phyloP scores from a whole-genome alignment of 1,139 yeast species.

The Geotrichum carabidarum region DNA sequence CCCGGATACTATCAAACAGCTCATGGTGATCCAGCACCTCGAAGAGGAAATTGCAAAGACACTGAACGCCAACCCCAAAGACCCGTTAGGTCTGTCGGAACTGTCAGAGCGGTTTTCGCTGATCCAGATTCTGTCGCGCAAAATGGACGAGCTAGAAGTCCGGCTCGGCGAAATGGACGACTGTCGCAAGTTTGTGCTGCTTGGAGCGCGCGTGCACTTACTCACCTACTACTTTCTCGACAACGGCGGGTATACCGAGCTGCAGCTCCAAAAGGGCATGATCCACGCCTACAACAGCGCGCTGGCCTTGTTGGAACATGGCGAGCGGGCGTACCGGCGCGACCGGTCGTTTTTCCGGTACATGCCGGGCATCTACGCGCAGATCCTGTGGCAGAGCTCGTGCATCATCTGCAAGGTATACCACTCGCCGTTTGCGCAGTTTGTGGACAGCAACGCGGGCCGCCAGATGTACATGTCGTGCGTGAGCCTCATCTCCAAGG shows the following conservation, averaged over 20 bases:
- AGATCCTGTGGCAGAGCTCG: conserved; percentile 87
- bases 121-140: conserved; percentile 61
- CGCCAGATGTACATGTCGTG: conserved; percentile 66
- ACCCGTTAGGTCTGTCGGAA: conserved; percentile 58
- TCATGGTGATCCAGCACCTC: conserved; percentile 76
- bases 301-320: conserved; percentile 61
- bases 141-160: conserved; percentile 70
- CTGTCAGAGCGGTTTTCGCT: conserved; percentile 69
- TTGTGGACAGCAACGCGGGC: conserved; percentile 68
- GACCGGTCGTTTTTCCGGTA: conserved; percentile 64
- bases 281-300: conserved; percentile 78
- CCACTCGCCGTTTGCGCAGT: conserved; percentile 64
- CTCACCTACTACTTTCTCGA: conserved; percentile 78
- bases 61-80: conserved; percentile 65
- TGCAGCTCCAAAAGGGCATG: conserved; percentile 69
- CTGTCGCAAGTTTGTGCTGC: conserved; percentile 60
- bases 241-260: conserved; percentile 44
- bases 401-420: conserved; percentile 73
- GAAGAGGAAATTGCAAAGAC: conserved; percentile 83
- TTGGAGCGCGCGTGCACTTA: conserved; percentile 72
- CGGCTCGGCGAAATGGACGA: conserved; percentile 52
- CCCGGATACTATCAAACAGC: conserved; percentile 60
- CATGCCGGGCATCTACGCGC: conserved; percentile 75
- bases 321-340: conserved; percentile 54
- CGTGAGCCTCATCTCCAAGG: conserved; percentile 62